Percentiles rank a stretch among this genome's conserved stretches.
Evolutionary conservation across 169 alveolate species (phyloP).

Genomic region (Haemoproteus tartakovskyi): DNA sequence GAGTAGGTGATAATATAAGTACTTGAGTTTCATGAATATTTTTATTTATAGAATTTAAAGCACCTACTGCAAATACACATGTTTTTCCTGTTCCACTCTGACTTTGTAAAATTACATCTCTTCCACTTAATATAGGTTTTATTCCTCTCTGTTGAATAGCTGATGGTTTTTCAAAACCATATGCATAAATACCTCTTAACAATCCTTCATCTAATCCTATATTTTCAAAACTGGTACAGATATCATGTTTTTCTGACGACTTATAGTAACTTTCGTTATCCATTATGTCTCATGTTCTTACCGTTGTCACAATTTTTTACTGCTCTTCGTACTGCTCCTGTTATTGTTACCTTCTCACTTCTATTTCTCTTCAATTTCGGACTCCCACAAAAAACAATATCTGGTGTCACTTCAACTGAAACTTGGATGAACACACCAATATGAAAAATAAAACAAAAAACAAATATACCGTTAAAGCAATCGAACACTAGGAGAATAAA

Average conservation of each 20-base stretch:
- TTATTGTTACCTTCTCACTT: too few relatives aligned
- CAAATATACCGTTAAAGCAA: too few relatives aligned
- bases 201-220: conserved; percentile 91
- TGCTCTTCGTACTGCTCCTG: background rate
- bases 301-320: background rate
- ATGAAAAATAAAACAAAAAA: too few relatives aligned
- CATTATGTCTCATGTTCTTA: background rate
- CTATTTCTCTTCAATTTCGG: too few relatives aligned
- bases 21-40: conserved; percentile 90
- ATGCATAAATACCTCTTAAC: conserved; percentile 95
- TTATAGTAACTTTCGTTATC: conserved; percentile 32
- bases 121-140: conserved; percentile 96
- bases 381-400: too few relatives aligned
- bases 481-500: too few relatives aligned
- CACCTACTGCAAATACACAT: conserved; percentile 96
- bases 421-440: too few relatives aligned
- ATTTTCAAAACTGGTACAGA: conserved; percentile 87
- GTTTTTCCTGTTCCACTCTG: conserved; percentile 99
- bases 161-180: conserved; percentile 99
- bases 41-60: conserved; percentile 92
- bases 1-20: conserved; percentile 97
- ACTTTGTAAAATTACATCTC: conserved; percentile 98
- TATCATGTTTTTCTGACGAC: conserved; percentile 38
- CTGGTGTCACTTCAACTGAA: too few relatives aligned
- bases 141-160: conserved; percentile 98